Conservation (phyloP, 805 yeast genomes). For the Kazachstania africana region DNA sequence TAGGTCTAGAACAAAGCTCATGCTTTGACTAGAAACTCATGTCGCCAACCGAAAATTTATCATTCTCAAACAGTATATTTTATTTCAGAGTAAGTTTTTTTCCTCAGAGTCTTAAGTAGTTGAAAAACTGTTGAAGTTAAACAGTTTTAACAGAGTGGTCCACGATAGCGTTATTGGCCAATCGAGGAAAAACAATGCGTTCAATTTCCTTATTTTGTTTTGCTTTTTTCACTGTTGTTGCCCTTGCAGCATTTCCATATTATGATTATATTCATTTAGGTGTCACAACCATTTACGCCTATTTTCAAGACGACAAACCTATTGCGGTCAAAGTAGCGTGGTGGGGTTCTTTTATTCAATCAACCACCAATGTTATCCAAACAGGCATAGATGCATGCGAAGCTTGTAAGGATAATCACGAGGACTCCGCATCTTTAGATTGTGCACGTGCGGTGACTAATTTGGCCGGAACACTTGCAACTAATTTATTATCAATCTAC, state of each 20-base stretch:
- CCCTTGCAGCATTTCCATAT: not conserved
- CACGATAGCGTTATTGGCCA: too few relatives aligned
- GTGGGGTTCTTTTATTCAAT: not conserved
- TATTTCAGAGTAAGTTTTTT: too few relatives aligned
- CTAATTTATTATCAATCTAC: not conserved
- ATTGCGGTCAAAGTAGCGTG: not conserved
- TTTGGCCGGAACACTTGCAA: not conserved
- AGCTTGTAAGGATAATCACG: not conserved
- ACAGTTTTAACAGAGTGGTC: too few relatives aligned
- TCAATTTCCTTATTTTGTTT: too few relatives aligned
- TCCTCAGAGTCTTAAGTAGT: too few relatives aligned
- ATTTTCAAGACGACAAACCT: not conserved
- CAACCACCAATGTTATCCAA: not conserved
- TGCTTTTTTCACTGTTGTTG: not conserved
- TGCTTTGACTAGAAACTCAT: too few relatives aligned
- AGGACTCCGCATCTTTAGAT: not conserved
- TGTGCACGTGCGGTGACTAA: not conserved
- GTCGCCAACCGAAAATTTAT: too few relatives aligned
- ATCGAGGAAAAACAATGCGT: too few relatives aligned
- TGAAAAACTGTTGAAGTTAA: too few relatives aligned
- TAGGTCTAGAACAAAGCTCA: too few relatives aligned
- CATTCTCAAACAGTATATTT: too few relatives aligned
- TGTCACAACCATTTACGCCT: not conserved
- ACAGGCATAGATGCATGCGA: not conserved
- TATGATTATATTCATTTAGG: constrained; percentile 1